phyloP scores from a whole-genome alignment of 2,329 filamentous ascomycete genomes.

The Hymenoscyphus occultus region DNA sequence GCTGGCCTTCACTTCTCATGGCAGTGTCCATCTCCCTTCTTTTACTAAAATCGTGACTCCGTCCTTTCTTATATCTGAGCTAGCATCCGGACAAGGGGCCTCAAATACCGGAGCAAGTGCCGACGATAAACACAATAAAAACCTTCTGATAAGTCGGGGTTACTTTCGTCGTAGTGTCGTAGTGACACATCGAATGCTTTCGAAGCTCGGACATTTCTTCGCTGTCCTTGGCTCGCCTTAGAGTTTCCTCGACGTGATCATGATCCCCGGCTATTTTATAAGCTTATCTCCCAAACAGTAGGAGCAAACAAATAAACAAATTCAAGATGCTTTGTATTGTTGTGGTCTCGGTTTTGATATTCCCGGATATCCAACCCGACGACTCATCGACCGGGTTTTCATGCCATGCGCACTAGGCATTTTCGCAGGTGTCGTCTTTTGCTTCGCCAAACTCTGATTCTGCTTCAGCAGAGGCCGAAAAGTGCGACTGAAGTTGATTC shows the following conservation, averaged over 20 bases:
- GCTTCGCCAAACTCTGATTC: background rate
- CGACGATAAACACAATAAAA: too few species aligned
- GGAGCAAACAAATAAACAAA: background rate
- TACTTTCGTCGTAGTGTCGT: background rate
- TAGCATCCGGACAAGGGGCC: too few species aligned
- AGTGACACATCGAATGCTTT: background rate
- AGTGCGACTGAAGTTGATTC: background rate
- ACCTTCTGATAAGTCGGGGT: background rate
- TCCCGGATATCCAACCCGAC: constrained; percentile 3
- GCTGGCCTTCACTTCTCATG: too few species aligned
- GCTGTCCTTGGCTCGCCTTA: background rate
- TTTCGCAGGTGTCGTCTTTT: background rate
- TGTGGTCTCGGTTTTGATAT: constrained; percentile 9
- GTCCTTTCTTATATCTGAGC: too few species aligned
- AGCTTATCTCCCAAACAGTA: background rate
- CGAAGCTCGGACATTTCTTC: background rate
- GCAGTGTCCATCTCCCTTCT: too few species aligned
- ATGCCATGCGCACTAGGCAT: constrained; percentile 11
- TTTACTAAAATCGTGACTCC: too few species aligned
- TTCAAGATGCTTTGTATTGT: constrained; percentile 8
- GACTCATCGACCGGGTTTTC: constrained; percentile 16
- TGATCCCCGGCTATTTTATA: background rate
- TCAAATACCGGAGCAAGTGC: too few species aligned
- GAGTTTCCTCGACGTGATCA: background rate
- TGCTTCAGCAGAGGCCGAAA: background rate